Evolutionary conservation across 164 flowering plant species (phyloP), one percentile per base, ranked within the genome.

Genomic region (Umbilicus rupestris): DNA sequence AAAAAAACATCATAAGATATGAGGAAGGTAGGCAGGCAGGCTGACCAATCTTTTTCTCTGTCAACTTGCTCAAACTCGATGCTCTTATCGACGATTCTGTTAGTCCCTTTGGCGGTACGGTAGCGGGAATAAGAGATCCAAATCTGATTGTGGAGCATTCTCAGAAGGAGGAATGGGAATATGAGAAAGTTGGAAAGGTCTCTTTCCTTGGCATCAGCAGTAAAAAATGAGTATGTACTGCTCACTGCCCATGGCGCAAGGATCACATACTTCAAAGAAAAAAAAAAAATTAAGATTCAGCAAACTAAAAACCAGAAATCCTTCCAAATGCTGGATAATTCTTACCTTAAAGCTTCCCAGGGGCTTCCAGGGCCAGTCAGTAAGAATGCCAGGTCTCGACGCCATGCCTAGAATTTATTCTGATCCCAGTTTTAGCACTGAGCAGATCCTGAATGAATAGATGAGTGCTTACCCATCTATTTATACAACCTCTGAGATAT

Each of bases 361-460:
- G 41, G 73, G 74, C 57, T 69, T 69, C 87, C 87, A 83, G 42
- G 87, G 87, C 85, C 87, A 83, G n/a, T 81, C 78, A 0, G 81
- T 81, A 65, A 83, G 81, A 15, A 52, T 52, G 30, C 58, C 58
- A 22, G 58, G 58, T 52, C 14, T 52, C 58, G 30, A 52, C 1
- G 58, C 58, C 58, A 52, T 52, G 58, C 7, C 26, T 19, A 12
- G 11, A 17, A 39, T 19, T 65, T 42, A 24, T 46, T 64, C 1
- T 47, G 24, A 19, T 16, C 9, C 4, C 5, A 47, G 22, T n/a
- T 47, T 6, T 16, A 47, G 22, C 22, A 47, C 20, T 47, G 5
- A 17, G 7, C 0, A 17, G 17, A 19, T 35, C 6, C 37, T 35
- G 37, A 35, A 35, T 35, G 37, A 35, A 7, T 35, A 35, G 4